Conservation (phyloP, 2,329 filamentous ascomycete genomes). For the Setomelanomma holmii region DNA sequence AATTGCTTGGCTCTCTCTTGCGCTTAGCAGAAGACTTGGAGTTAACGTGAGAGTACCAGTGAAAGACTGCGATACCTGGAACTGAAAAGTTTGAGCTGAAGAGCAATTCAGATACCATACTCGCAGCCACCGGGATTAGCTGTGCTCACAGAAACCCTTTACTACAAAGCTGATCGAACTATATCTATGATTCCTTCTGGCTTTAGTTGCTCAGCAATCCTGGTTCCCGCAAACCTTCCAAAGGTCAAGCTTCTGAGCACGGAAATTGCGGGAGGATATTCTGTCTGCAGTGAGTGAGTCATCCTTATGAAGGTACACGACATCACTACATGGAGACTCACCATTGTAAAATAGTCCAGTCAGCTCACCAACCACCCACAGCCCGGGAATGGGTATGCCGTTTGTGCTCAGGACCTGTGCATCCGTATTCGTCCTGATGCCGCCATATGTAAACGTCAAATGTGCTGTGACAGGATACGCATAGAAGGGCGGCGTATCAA, state of each 20-base stretch:
- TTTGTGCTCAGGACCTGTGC: constrained; percentile 50
- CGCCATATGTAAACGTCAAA: constrained; percentile 45
- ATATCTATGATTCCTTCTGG: constrained; percentile 3
- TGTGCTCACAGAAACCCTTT: too few relatives aligned
- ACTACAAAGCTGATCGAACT: constrained; percentile 1
- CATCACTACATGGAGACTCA: neutral
- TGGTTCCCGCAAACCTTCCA: constrained; percentile 38
- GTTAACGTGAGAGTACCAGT: too few relatives aligned
- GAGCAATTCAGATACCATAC: too few relatives aligned
- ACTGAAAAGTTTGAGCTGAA: too few relatives aligned
- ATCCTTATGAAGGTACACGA: neutral
- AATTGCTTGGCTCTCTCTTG: too few relatives aligned
- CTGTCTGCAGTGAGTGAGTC: neutral
- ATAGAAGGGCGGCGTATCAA: constrained; percentile 48
- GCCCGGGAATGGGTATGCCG: constrained; percentile 36
- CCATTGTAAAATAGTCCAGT: constrained; percentile 46
- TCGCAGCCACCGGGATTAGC: too few relatives aligned
- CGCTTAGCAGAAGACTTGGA: too few relatives aligned
- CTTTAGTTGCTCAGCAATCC: constrained; percentile 29
- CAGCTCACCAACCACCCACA: constrained; percentile 45
- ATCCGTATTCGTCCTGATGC: constrained; percentile 50
- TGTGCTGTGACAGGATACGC: constrained; percentile 39
- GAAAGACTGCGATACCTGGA: too few relatives aligned
- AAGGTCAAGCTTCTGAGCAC: constrained; percentile 44
- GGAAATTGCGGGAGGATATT: constrained; percentile 45